A percentile compares a stretch with the other conserved stretches of the same genome.
Conservation (phyloP, 768 basidiomycete genomes). For the Lyophyllum shimeji region DNA sequence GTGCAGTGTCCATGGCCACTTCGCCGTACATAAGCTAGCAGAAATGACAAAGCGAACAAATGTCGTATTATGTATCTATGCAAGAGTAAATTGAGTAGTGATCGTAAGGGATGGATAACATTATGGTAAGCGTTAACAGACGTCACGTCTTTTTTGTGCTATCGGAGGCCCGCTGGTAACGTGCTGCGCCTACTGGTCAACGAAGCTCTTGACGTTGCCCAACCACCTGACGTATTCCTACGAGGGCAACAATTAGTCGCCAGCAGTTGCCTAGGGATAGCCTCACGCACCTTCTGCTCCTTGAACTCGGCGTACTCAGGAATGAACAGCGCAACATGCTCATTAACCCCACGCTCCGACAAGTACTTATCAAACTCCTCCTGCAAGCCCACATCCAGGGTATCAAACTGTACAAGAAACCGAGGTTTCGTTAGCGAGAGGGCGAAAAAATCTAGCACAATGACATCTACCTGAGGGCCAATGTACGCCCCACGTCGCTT, state of each 20-base stretch:
- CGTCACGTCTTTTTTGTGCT: conserved; percentile 10
- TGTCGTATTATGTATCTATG: conserved; percentile 5
- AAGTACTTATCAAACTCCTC: conserved; percentile 91
- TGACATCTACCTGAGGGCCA: conserved; percentile 69
- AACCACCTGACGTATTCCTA: conserved; percentile 95
- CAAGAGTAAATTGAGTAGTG: conserved; percentile 6
- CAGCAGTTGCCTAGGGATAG: conserved; percentile 2
- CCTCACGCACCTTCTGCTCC: conserved; percentile 79
- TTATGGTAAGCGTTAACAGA: conserved; percentile 9
- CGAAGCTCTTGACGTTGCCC: conserved; percentile 74
- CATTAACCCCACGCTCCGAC: conserved; percentile 87
- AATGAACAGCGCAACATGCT: conserved; percentile 79
- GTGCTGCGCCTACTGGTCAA: conserved; percentile 51
- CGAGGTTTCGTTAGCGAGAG: not conserved
- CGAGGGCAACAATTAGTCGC: conserved; percentile 8
- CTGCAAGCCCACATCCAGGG: conserved; percentile 84
- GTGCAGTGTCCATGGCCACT: not conserved
- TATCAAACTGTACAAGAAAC: conserved; percentile 64
- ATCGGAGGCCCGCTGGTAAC: not conserved
- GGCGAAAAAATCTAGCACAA: not conserved
- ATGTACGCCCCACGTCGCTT: conserved; percentile 89
- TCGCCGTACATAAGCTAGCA: too few relatives aligned
- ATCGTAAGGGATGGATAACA: conserved; percentile 3
- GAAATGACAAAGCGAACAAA: conserved; percentile 4
- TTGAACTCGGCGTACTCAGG: conserved; percentile 87